Conservation (phyloP, 2,329 filamentous ascomycete species). For the Penicillium sp. region DNA sequence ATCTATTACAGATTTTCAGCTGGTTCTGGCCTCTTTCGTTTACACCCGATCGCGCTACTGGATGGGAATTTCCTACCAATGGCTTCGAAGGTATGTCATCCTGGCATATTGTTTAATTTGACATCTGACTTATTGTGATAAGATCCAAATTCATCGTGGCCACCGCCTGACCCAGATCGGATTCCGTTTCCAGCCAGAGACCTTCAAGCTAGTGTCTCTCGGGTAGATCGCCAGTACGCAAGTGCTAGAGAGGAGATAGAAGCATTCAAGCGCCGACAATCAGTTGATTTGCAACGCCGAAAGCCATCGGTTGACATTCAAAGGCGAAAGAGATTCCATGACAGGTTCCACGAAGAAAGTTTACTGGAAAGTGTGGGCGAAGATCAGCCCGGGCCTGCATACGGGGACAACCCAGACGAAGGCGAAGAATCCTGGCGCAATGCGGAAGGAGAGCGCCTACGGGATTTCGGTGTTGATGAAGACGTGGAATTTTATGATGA, state of each 20-base stretch:
- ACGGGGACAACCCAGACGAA: conserved; percentile 29
- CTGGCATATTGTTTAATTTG: background rate
- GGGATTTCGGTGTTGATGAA: conserved; percentile 61
- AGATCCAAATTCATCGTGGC: conserved; percentile 41
- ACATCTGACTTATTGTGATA: conserved; percentile 2
- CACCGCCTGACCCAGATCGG: conserved; percentile 47
- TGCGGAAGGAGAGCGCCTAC: conserved; percentile 55
- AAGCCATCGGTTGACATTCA: conserved; percentile 33
- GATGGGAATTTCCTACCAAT: conserved; percentile 52
- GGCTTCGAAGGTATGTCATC: conserved; percentile 50
- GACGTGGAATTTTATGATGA: conserved; percentile 59
- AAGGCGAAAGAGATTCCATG: conserved; percentile 40
- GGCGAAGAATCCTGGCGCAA: conserved; percentile 60
- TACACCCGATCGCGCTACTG: conserved; percentile 45
- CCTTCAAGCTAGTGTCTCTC: conserved; percentile 20
- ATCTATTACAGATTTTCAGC: conserved; percentile 38
- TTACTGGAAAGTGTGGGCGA: conserved; percentile 16
- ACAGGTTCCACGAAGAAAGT: conserved; percentile 28
- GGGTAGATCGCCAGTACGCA: conserved; percentile 26
- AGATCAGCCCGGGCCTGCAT: conserved; percentile 15
- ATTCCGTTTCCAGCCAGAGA: conserved; percentile 36
- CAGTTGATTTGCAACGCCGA: conserved; percentile 46
- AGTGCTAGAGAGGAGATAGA: conserved; percentile 43
- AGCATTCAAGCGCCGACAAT: conserved; percentile 52
- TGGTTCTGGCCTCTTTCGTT: conserved; percentile 58